These are phyloP conservation scores for Colletotrichum lini DNA, from an alignment of 2,329 filamentous ascomycete species.

Conservation along the genomic window DNA sequence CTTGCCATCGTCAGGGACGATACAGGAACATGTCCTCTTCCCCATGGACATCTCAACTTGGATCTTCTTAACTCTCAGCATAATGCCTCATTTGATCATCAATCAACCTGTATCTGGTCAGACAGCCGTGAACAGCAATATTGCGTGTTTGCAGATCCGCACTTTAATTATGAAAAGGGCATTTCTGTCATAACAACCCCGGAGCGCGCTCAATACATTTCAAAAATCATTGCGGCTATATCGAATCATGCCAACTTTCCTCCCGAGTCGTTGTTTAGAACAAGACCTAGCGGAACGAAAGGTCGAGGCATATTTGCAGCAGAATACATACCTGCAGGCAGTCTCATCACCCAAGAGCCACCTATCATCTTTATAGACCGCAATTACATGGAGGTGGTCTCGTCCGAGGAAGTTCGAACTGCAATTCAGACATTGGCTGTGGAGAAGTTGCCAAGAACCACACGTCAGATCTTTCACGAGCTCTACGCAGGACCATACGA, in stretches of 20 bases:
- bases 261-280: neutral
- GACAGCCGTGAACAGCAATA: slow-evolving; percentile 4
- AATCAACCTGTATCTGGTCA: slow-evolving; percentile 9
- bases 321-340: neutral
- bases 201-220: neutral
- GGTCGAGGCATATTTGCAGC: slow-evolving; percentile 18
- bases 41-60: neutral
- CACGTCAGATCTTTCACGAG: neutral
- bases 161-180: slow-evolving; percentile 13
- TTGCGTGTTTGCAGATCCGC: slow-evolving; percentile 14
- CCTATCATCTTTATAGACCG: slow-evolving; percentile 15
- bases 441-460: neutral
- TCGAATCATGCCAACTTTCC: neutral
- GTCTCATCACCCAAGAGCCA: neutral
- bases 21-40: neutral
- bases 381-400: neutral
- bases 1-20: neutral
- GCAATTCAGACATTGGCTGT: neutral
- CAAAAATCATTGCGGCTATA: neutral
- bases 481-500: neutral
- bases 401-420: neutral
- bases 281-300: slow-evolving; percentile 1
- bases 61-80: neutral
- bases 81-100: neutral
- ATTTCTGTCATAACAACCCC: slow-evolving; percentile 21